Conservation (phyloP, 495 filamentous ascomycete genomes). For the Penicillium cosmopolitanum region DNA sequence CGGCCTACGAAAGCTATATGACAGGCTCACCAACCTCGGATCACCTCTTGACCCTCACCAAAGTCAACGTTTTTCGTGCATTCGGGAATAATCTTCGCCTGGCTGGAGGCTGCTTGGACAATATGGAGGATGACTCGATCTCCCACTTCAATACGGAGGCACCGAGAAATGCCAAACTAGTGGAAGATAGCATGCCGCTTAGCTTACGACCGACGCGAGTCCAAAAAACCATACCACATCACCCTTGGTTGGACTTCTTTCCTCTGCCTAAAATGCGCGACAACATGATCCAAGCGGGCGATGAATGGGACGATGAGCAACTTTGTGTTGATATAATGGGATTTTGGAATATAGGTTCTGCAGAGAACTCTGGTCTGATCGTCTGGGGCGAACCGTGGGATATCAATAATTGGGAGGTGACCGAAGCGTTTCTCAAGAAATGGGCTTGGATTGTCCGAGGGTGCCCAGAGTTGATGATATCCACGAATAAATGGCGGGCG, state of each 20-base stretch:
- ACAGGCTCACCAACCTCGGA: conserved; percentile 38
- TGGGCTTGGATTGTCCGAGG: conserved; percentile 57
- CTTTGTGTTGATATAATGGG: conserved; percentile 51
- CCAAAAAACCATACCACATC: conserved; percentile 46
- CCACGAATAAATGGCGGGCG: conserved; percentile 55
- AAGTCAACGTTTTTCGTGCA: conserved; percentile 49
- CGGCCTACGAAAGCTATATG: conserved; percentile 36
- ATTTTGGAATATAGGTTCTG: conserved; percentile 40
- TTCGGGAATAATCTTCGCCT: conserved; percentile 25
- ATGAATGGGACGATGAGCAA: conserved; percentile 47
- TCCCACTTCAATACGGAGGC: conserved; percentile 32
- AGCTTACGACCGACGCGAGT: conserved; percentile 52
- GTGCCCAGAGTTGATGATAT: conserved; percentile 48
- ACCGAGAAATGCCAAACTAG: conserved; percentile 6
- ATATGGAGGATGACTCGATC: conserved; percentile 39
- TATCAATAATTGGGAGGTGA: conserved; percentile 53
- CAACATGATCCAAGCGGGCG: conserved; percentile 48
- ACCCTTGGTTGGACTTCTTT: conserved; percentile 59
- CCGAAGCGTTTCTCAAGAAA: conserved; percentile 51
- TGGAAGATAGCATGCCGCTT: conserved; percentile 32
- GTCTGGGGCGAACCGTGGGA: conserved; percentile 57
- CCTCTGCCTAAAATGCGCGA: conserved; percentile 54
- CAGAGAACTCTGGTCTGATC: conserved; percentile 42
- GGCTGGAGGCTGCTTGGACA: conserved; percentile 22
- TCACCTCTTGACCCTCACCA: conserved; percentile 45